A percentile compares a stretch with the other conserved stretches of the same genome.
Conservation (phyloP, 2,329 filamentous ascomycete species). For the Trichoderma aggressivum region DNA sequence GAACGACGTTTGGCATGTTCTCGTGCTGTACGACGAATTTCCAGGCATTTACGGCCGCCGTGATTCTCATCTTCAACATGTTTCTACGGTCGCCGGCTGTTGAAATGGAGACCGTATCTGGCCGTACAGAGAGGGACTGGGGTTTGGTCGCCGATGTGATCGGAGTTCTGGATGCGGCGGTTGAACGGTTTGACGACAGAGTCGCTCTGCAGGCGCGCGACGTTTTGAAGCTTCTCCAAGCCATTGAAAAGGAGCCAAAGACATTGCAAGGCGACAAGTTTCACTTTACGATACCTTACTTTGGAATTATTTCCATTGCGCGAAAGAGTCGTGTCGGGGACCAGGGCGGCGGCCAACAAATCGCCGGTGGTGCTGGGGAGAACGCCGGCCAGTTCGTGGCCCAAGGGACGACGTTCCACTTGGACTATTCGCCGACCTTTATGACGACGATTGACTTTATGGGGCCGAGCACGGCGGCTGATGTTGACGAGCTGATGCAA, state of each 20-base stretch:
- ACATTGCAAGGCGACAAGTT: neutral
- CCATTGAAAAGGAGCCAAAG: neutral
- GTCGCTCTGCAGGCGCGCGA: conserved; percentile 10
- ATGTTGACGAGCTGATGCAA: conserved; percentile 10
- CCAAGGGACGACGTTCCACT: neutral
- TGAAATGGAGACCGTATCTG: neutral
- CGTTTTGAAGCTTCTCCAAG: conserved; percentile 3
- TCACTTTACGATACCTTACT: conserved; percentile 11
- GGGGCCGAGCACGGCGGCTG: neutral
- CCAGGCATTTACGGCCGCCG: conserved; percentile 13
- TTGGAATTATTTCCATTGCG: conserved; percentile 1
- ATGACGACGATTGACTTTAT: conserved; percentile 13
- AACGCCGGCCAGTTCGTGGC: too few relatives aligned
- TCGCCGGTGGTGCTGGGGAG: neutral
- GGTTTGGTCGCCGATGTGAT: neutral
- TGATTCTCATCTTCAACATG: conserved; percentile 15
- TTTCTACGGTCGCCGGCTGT: neutral
- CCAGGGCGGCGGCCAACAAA: neutral
- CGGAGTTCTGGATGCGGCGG: neutral
- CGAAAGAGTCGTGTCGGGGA: neutral
- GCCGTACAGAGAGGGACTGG: conserved; percentile 7
- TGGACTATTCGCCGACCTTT: neutral
- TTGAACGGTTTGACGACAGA: neutral
- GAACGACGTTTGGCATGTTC: conserved; percentile 15
- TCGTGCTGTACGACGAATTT: conserved; percentile 15